Base-by-base conservation (phyloP, 495 filamentous ascomycete species). In the Lasiosphaeris hirsuta region DNA sequence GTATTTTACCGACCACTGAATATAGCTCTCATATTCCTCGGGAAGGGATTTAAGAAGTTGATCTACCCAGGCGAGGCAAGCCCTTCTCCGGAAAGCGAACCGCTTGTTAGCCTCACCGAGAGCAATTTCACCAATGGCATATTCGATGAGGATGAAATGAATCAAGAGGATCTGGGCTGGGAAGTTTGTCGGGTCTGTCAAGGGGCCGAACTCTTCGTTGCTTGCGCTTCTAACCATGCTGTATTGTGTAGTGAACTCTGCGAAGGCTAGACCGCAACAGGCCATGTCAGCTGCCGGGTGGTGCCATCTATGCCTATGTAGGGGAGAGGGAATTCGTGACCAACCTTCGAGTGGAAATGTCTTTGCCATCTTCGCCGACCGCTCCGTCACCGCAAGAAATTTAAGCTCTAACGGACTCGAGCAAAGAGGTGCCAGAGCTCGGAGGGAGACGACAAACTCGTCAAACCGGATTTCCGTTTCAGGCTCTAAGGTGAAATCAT, bases 121-220 rank as follows among this genome's bases (percentile, higher is more conserved):
- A 10, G 57, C 54, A 3, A 64, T 15, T 7, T 56, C 39, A n/a
- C 67, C 64, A 7, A 69, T 61, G 14, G 53, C 56, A 38, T 61
- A 66, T 55, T 71, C 69, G 50, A 69, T 60, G 33, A 72, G 51
- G n/a, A 62, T 33, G 23, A 81, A 82, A 63, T 84, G 81, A 10
- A 80, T 69, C 7, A 82, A 69, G 5, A 83, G 63, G 0, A 82
- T 62, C 42, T 77, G 76, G 1, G 74, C 71, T 0, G 68, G 54
- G 48, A 69, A 55, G 61, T 81, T 80, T 3, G 63, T 59, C 0
- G 78, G 69, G 50, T 75, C 66, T 35, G 72, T 71, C 51, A 82
- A 79, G 0, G 67, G 55, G 11, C 67, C 54, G 40, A 81, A 83
- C 18, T 82, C 75, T 5, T 69, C 61, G 23, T 76, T 66, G 61